Base-by-base conservation (phyloP, 441 rosid genomes). In the Pelargonium australe region DNA sequence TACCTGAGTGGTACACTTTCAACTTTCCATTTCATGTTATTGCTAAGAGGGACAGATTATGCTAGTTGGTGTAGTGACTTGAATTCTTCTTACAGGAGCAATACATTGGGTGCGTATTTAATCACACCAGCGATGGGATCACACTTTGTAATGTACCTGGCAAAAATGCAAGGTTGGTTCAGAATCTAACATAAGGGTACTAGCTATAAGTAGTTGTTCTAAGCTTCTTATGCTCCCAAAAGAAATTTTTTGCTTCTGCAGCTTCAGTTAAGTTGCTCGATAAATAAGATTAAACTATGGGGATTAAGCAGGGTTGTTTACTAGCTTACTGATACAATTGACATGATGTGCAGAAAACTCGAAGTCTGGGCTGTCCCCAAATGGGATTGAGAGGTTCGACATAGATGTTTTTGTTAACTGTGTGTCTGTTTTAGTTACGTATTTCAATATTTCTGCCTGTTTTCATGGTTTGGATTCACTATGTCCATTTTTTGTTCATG, bases 51-150 rank as follows among this genome's bases (percentile, higher is more conserved):
- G 23, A 20, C 12, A 37, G 64, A 67, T n/a, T 14, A 57, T 66
- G 20, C 70, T 57, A 73, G 63, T 53, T 70, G 40, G 57, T 65
- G 53, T 63, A 63, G 66, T 78, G 76, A 74, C 65, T 25, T 69
- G 64, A 73, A 68, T 25, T 75, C 74, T 31, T 76, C 75, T 82
- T 60, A 68, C 80, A 94, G 96, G 98, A 82, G 67, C 47, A 87
- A 87, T 74, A 82, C 98, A 53, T 64, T 89, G 79, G 98, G 90
- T 16, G 96, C 97, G 9, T 91, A 85, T 78, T 72, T 94, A 77
- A 78, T 94, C 75, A 88, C 98, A 2, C 96, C 97, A 0, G 89
- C 89, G 47, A 86, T 84, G 83, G 98, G 93, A 63, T 85, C 98
- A 63, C 96, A 94, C 79, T 94, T 94, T 69, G 89, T 80, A 73